Evolutionary conservation across 2,329 filamentous ascomycete species (phyloP).

Genomic region (Colletotrichum destructivum): DNA sequence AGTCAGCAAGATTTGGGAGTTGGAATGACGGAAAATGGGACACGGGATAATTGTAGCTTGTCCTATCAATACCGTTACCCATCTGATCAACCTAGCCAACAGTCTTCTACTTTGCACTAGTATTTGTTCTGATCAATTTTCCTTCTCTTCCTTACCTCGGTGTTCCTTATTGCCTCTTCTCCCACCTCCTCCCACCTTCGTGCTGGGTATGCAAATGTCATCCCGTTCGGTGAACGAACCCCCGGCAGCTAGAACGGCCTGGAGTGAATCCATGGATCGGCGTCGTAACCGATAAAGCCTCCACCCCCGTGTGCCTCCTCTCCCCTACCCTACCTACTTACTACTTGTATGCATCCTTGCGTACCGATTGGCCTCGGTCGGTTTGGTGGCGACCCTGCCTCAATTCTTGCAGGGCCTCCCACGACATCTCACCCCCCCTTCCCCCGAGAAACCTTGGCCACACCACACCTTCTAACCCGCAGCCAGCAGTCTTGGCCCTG

Average conservation of each 20-base stretch:
- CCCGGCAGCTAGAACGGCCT: neutral
- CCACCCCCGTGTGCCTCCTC: slow-evolving; percentile 18
- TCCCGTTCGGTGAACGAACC: neutral
- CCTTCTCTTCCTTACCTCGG: neutral
- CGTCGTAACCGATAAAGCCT: slow-evolving; percentile 34
- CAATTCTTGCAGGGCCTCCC: slow-evolving; percentile 14
- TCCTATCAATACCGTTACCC: slow-evolving; percentile 5
- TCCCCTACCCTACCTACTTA: neutral
- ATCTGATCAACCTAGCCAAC: slow-evolving; percentile 14
- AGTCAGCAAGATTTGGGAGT: neutral
- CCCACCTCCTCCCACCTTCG: neutral
- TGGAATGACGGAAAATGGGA: neutral
- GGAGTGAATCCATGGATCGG: slow-evolving; percentile 16
- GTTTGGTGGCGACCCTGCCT: slow-evolving; percentile 26
- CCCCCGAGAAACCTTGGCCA: slow-evolving; percentile 34
- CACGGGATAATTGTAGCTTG: too few relatives aligned
- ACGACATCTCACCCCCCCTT: slow-evolving; percentile 26
- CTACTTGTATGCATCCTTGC: neutral
- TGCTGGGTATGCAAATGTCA: slow-evolving; percentile 5
- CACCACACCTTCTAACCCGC: slow-evolving; percentile 22
- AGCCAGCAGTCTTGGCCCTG: slow-evolving; percentile 26
- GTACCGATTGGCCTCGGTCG: slow-evolving; percentile 26
- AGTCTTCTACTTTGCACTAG: neutral
- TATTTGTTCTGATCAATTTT: neutral
- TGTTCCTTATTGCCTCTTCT: slow-evolving; percentile 10